Percentiles rank a stretch among this genome's conserved stretches.
Evolutionary conservation across 352 stramenopile genomes (phyloP).

Genomic region (Pythium sukuiense): DNA sequence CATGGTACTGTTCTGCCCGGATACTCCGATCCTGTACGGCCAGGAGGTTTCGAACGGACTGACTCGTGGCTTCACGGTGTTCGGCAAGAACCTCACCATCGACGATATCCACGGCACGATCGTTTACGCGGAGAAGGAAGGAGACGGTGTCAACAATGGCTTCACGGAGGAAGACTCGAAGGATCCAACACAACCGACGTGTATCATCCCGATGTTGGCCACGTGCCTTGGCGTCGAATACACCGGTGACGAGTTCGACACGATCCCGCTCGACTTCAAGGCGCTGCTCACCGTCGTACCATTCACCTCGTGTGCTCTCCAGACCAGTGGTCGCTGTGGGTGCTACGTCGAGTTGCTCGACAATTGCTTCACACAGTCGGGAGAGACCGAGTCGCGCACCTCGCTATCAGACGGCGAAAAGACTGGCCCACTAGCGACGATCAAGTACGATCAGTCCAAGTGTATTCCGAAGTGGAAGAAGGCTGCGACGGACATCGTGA

Average conservation of each 20-base stretch:
- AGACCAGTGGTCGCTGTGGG: constrained; percentile 46
- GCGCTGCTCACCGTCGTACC: constrained; percentile 53
- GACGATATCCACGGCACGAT: constrained; percentile 31
- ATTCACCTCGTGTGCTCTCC: constrained; percentile 60
- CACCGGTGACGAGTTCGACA: constrained; percentile 43
- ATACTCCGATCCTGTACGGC: constrained; percentile 74
- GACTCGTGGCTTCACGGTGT: constrained; percentile 54
- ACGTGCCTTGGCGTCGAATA: constrained; percentile 66
- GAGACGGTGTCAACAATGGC: constrained; percentile 21
- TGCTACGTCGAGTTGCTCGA: constrained; percentile 71
- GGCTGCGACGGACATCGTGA: constrained; percentile 54
- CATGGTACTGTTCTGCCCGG: constrained; percentile 73
- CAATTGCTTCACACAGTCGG: constrained; percentile 56
- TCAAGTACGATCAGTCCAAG: constrained; percentile 55
- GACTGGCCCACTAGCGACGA: constrained; percentile 23
- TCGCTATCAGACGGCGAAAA: neutral
- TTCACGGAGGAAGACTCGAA: constrained; percentile 22
- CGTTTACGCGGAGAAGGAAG: constrained; percentile 18
- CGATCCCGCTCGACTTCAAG: constrained; percentile 76
- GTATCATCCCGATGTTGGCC: constrained; percentile 65
- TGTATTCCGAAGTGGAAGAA: constrained; percentile 60
- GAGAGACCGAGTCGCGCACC: constrained; percentile 30
- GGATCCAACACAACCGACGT: constrained; percentile 21
- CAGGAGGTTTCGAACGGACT: constrained; percentile 44
- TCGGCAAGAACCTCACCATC: constrained; percentile 64